These are phyloP conservation scores for Penicillium sp. DNA, from an alignment of 2,329 filamentous ascomycete genomes.

Conservation along the genomic window DNA sequence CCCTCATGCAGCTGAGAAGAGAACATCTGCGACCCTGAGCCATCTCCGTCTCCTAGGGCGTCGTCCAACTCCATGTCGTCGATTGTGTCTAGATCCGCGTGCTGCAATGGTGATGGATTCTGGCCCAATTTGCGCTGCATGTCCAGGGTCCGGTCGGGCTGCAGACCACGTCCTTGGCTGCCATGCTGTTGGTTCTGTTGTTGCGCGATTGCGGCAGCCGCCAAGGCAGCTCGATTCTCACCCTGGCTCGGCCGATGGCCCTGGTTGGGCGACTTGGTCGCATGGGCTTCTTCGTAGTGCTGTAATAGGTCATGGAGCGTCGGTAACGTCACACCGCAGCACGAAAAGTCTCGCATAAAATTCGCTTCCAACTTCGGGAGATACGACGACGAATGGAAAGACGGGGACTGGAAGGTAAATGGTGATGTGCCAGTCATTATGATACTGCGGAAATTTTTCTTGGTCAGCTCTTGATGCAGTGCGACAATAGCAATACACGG, in stretches of 20 bases:
- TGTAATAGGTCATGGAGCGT: conserved; percentile 90
- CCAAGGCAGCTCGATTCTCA: conserved; percentile 45
- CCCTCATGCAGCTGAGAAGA: conserved; percentile 60
- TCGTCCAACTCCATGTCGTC: conserved; percentile 98
- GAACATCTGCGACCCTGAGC: conserved; percentile 33
- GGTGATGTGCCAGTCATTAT: conserved; percentile 96
- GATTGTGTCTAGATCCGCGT: conserved; percentile 66
- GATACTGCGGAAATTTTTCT: conserved; percentile 52
- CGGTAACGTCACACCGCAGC: conserved; percentile 79
- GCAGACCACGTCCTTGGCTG: conserved; percentile 29
- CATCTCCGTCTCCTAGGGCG: conserved; percentile 48
- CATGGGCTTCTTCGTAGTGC: conserved; percentile 93
- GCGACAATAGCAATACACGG: conserved; percentile 14
- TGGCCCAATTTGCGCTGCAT: conserved; percentile 33
- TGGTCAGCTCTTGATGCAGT: conserved; percentile 23
- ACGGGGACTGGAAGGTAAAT: conserved; percentile 80
- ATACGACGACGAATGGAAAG: conserved; percentile 92
- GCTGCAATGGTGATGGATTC: conserved; percentile 25
- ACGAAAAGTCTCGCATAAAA: conserved; percentile 95
- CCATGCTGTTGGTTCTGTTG: conserved; percentile 43
- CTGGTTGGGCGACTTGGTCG: conserved; percentile 53
- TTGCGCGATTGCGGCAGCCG: conserved; percentile 41
- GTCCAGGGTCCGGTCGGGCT: conserved; percentile 29
- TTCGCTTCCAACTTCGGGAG: conserved; percentile 92
- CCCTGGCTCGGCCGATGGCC: conserved; percentile 43